These are phyloP conservation scores for Tricholoma sp. DNA, from an alignment of 768 basidiomycete genomes.

Conservation along the genomic window DNA sequence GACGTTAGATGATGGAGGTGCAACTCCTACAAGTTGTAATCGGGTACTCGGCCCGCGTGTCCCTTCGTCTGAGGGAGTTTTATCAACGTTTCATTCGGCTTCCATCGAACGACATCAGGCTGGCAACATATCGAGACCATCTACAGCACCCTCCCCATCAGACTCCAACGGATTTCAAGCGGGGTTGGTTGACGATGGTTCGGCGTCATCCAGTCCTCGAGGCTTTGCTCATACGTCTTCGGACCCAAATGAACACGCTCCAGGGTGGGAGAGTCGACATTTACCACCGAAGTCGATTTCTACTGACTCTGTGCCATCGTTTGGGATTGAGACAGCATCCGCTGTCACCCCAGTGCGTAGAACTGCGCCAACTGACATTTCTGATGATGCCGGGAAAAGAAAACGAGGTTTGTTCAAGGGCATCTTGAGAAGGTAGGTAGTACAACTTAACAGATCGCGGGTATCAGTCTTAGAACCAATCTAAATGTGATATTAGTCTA, in stretches of 20 bases:
- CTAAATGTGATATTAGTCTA: neutral
- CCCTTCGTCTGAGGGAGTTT: neutral
- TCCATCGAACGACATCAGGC: conserved; percentile 7
- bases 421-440: conserved; percentile 31
- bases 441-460: neutral
- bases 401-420: conserved; percentile 38
- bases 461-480: neutral
- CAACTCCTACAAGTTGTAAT: conserved; percentile 6
- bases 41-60: neutral
- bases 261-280: conserved; percentile 18
- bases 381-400: conserved; percentile 36
- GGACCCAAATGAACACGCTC: conserved; percentile 14
- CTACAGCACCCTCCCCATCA: conserved; percentile 41
- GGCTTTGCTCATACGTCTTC: conserved; percentile 13
- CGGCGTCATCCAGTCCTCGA: conserved; percentile 13
- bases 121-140: conserved; percentile 34
- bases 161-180: conserved; percentile 20
- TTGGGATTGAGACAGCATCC: conserved; percentile 12
- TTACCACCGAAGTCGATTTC: conserved; percentile 49
- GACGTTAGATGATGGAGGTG: conserved; percentile 21
- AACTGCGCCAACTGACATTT: conserved; percentile 21
- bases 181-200: conserved; percentile 17
- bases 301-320: conserved; percentile 47
- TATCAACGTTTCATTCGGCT: conserved; percentile 7
- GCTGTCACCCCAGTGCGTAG: conserved; percentile 13